phyloP scores from a whole-genome alignment of 768 basidiomycete species.

The Mycena venus region DNA sequence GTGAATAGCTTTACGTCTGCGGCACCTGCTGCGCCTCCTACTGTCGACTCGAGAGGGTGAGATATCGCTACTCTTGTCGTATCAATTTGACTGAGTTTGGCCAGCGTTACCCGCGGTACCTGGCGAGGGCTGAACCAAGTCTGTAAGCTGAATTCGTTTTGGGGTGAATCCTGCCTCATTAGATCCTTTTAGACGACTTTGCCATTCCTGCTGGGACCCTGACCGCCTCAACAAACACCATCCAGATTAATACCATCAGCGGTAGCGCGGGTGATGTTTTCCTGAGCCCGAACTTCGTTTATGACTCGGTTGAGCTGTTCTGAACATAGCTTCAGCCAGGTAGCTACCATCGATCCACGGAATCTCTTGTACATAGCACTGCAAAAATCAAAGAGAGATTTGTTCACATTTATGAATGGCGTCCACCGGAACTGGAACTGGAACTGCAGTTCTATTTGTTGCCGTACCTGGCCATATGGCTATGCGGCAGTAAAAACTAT shows the following conservation, averaged over 20 bases:
- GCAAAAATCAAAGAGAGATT: background rate
- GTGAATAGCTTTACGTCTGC: conserved; percentile 61
- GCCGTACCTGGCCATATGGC: too few species aligned
- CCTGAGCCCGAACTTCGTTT: conserved; percentile 58
- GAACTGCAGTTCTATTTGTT: too few species aligned
- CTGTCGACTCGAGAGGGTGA: conserved; percentile 60
- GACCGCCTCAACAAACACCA: conserved; percentile 57
- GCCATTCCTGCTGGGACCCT: conserved; percentile 57
- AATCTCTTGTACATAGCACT: background rate
- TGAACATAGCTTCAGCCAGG: background rate
- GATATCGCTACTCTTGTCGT: background rate
- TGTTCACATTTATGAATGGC: too few species aligned
- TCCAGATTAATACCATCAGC: conserved; percentile 57
- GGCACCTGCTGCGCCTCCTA: conserved; percentile 55
- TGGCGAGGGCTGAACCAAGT: conserved; percentile 63
- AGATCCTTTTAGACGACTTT: conserved; percentile 48
- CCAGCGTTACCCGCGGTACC: conserved; percentile 63
- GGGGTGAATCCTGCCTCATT: background rate
- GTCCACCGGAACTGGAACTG: too few species aligned
- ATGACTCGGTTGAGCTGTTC: conserved; percentile 39
- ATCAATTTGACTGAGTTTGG: too few species aligned
- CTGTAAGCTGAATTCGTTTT: conserved; percentile 43
- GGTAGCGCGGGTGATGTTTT: conserved; percentile 59
- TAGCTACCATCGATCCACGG: too few species aligned
- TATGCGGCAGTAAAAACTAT: too few species aligned